phyloP scores from a whole-genome alignment of 805 yeast genomes.

The Wickerhamiella cacticola region DNA sequence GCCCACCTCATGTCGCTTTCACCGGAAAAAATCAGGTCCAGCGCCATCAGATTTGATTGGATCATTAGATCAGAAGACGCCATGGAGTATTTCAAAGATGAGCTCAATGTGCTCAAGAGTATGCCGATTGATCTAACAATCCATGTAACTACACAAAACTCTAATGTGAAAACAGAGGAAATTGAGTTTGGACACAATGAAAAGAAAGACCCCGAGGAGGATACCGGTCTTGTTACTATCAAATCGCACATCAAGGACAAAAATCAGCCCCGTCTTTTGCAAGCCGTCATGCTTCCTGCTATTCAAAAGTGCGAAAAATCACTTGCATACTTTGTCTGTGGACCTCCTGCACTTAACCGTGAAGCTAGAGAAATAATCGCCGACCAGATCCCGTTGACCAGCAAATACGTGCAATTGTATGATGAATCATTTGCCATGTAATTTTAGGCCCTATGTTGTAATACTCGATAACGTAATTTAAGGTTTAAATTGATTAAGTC shows the following conservation, averaged over 20 bases:
- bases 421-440: constrained; percentile 12
- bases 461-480: neutral
- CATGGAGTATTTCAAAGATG: constrained; percentile 4
- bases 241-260: neutral
- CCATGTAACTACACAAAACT: constrained; percentile 3
- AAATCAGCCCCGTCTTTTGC: neutral
- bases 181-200: neutral
- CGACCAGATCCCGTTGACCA: neutral
- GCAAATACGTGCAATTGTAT: constrained; percentile 5
- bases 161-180: neutral
- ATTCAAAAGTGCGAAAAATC: neutral
- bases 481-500: no score
- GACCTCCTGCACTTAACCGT: constrained; percentile 6
- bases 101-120: neutral
- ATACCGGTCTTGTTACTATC: neutral
- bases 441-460: neutral
- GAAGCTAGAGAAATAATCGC: constrained; percentile 4
- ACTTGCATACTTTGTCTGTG: constrained; percentile 9
- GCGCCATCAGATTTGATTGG: constrained; percentile 10
- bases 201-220: neutral
- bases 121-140: neutral
- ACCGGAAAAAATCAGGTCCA: neutral
- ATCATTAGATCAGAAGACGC: neutral
- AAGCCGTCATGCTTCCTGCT: neutral
- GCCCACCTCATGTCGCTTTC: constrained; percentile 26